These are phyloP conservation scores for Apiospora pterosperma DNA, from an alignment of 2,329 filamentous ascomycete species.

Conservation along the genomic window DNA sequence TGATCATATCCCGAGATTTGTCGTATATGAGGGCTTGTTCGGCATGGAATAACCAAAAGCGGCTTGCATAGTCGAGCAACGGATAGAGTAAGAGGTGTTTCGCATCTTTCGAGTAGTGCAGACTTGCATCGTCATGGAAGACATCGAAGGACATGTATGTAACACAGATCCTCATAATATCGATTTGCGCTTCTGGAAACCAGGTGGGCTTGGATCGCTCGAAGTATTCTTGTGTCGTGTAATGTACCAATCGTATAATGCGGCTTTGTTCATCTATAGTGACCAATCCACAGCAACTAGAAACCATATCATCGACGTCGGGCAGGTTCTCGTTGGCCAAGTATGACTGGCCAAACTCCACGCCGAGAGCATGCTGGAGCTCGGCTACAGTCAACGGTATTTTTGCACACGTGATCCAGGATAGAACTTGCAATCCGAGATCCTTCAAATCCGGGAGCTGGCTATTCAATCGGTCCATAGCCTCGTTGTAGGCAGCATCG, in stretches of 20 bases:
- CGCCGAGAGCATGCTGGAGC: conserved; percentile 37
- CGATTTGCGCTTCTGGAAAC: conserved; percentile 25
- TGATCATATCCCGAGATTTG: not conserved
- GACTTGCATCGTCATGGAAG: conserved; percentile 2
- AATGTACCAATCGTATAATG: conserved; percentile 38
- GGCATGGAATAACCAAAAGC: conserved; percentile 7
- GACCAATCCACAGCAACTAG: conserved; percentile 35
- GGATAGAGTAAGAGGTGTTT: conserved; percentile 4
- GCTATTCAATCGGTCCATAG: conserved; percentile 36
- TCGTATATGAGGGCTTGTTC: not conserved
- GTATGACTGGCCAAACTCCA: conserved; percentile 20
- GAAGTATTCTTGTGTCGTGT: conserved; percentile 42
- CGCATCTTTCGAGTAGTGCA: conserved; percentile 1
- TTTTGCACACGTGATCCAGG: conserved; percentile 36
- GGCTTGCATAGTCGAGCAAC: conserved; percentile 10
- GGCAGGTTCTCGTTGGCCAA: conserved; percentile 32
- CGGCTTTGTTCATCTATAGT: conserved; percentile 32
- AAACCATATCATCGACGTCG: conserved; percentile 25
- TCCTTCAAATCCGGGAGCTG: conserved; percentile 27
- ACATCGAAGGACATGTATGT: conserved; percentile 31
- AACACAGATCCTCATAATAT: conserved; percentile 27
- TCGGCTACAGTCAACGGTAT: conserved; percentile 29
- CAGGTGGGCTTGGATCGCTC: conserved; percentile 21
- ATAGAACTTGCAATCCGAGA: conserved; percentile 33
- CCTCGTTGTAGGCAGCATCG: conserved; percentile 34